phyloP scores from a whole-genome alignment of 768 basidiomycete species.

The Termitomyces sp. region DNA sequence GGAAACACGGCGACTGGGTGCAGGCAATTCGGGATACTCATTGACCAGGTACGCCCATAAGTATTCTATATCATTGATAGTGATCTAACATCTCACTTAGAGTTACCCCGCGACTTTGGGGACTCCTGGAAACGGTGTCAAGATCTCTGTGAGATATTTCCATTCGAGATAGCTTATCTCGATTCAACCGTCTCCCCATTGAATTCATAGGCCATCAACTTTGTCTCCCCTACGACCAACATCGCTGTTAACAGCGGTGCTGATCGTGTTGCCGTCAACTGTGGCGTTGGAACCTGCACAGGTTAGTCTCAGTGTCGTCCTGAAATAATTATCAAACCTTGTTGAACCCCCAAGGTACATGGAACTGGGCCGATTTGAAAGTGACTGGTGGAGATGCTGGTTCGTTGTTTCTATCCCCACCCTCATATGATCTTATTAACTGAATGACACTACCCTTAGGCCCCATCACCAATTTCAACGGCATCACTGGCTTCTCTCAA shows the following conservation, averaged over 20 bases:
- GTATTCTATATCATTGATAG: background rate
- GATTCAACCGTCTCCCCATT: background rate
- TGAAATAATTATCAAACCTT: background rate
- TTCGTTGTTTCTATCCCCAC: constrained; percentile 2
- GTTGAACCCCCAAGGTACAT: constrained; percentile 33
- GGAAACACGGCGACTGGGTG: constrained; percentile 54
- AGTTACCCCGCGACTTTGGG: constrained; percentile 56
- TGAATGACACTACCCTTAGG: constrained; percentile 24
- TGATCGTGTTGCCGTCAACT: constrained; percentile 51
- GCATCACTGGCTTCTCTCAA: constrained; percentile 31
- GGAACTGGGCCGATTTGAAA: constrained; percentile 50
- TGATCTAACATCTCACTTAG: constrained; percentile 25
- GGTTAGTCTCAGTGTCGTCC: constrained; percentile 28
- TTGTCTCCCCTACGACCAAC: constrained; percentile 38
- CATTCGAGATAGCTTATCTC: background rate
- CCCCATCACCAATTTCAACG: constrained; percentile 34
- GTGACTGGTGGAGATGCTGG: constrained; percentile 44
- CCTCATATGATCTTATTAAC: background rate
- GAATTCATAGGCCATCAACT: constrained; percentile 44
- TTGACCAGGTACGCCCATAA: constrained; percentile 47
- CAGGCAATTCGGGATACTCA: constrained; percentile 52
- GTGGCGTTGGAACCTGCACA: constrained; percentile 49
- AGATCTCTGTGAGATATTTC: constrained; percentile 46
- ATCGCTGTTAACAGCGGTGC: constrained; percentile 44
- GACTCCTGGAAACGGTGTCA: constrained; percentile 55